Evolutionary conservation across 1,284 basidiomycete species (phyloP), one percentile per base, ranked within the genome.

Genomic region (Cutaneotrichosporon sp.): DNA sequence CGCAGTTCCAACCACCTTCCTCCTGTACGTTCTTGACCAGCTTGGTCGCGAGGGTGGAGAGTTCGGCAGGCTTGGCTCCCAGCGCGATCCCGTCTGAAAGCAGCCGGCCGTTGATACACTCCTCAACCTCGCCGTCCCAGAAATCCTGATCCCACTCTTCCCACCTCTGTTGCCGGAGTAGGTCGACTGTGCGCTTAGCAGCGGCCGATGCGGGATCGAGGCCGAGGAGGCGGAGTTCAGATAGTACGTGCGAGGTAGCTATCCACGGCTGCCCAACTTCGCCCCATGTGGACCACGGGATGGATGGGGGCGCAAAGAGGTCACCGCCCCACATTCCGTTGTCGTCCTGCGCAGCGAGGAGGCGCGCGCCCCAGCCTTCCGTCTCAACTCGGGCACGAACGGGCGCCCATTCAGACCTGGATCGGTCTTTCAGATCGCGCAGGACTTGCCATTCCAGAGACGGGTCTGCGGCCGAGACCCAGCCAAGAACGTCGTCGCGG

Each of bases 51-150:
- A 42, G 39, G 24, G 12, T 11, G 14, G 9, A 14, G 29, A 31
- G 29, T 31, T 31, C 29, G 10, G 24, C n/a, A 24, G 27, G n/a
- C 24, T 25, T 16, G 6, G 27, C 39, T 12, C 39, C 39, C 24
- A 42, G 25, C 10, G 20, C 20, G 12, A 22, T 25, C 12, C 39
- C 39, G 39, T 42, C 39, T 26, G 39, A 14, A 16, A 42, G 39
- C 10, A 42, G 39, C 24, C 39, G 39, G 12, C 39, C 39, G 25
- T 42, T 42, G 39, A 42, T 42, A 16, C 39, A 42, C 39, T 42
- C 39, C 25, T 42, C 39, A 10, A 42, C 39, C 25, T 42, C 39
- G 16, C 39, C 39, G 14, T 42, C 24, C 39, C 39, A 42, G 25
- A 42, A 42, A 24, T 12, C 14, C 24, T 24, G 26, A 5, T 25